These are phyloP conservation scores for Hirschfeldia incana DNA, from an alignment of 345 rosid species.

Conservation along the genomic window DNA sequence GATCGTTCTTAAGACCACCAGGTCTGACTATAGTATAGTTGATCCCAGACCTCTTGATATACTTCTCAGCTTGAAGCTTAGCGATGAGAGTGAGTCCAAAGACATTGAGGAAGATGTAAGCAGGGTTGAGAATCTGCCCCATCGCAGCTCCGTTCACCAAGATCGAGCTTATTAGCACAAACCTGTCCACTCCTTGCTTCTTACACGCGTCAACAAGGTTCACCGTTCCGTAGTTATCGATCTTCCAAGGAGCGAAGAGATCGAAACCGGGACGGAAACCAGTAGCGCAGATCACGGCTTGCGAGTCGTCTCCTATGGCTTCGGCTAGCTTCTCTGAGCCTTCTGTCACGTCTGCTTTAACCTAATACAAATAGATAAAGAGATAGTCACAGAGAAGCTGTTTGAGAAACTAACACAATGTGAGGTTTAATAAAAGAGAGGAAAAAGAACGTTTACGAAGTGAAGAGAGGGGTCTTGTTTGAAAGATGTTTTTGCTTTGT, in stretches of 20 bases:
- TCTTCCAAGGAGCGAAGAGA: slow-evolving; percentile 88
- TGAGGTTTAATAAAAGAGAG: background rate
- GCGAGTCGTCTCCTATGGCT: slow-evolving; percentile 78
- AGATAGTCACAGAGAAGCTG: background rate
- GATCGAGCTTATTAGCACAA: slow-evolving; percentile 81
- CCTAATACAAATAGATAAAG: slow-evolving; percentile 41
- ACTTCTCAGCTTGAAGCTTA: slow-evolving; percentile 90
- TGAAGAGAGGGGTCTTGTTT: slow-evolving; percentile 64
- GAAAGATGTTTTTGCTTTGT: slow-evolving; percentile 63
- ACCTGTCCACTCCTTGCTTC: slow-evolving; percentile 57
- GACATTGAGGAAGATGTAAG: slow-evolving; percentile 81
- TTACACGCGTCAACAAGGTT: slow-evolving; percentile 89
- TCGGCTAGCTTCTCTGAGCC: slow-evolving; percentile 79
- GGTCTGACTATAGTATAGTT: slow-evolving; percentile 86
- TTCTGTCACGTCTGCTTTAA: slow-evolving; percentile 84
- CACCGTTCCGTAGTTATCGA: slow-evolving; percentile 81
- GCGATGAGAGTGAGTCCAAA: slow-evolving; percentile 84
- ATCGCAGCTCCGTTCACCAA: slow-evolving; percentile 94
- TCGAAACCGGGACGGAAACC: slow-evolving; percentile 85
- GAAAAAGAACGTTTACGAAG: slow-evolving; percentile 50
- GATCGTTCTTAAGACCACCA: slow-evolving; percentile 81
- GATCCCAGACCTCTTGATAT: slow-evolving; percentile 71
- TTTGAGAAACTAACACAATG: too few species aligned
- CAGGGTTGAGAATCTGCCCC: slow-evolving; percentile 92
- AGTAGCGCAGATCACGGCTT: slow-evolving; percentile 83